These are phyloP conservation scores for Moricandia arvensis DNA, from an alignment of 345 rosid genomes.

Conservation along the genomic window DNA sequence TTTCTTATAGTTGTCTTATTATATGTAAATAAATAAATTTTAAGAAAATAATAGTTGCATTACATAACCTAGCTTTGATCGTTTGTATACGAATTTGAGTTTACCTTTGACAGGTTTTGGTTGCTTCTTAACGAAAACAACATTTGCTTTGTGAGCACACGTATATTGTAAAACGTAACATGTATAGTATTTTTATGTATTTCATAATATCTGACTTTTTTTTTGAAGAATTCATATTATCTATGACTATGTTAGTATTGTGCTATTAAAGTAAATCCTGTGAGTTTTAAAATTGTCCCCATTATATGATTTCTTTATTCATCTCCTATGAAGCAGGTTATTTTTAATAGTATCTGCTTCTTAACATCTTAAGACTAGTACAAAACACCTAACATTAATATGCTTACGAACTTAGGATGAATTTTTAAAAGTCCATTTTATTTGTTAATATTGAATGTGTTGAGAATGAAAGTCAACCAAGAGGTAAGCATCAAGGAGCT, in stretches of 20 bases:
- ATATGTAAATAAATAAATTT: background rate
- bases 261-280: background rate
- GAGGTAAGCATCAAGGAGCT: too few relatives aligned
- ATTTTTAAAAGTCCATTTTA: background rate
- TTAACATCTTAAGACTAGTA: too few relatives aligned
- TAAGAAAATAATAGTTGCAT: background rate
- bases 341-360: too few relatives aligned
- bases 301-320: too few relatives aligned
- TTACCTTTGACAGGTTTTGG: background rate
- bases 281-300: too few relatives aligned
- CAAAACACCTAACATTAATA: background rate
- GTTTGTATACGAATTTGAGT: background rate
- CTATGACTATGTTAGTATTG: background rate
- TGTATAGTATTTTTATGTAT: background rate
- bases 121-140: background rate
- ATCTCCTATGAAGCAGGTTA: too few relatives aligned
- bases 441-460: background rate
- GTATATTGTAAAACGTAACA: background rate
- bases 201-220: too few relatives aligned
- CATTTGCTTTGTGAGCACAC: background rate
- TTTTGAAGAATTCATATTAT: background rate
- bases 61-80: background rate
- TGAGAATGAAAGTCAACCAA: too few relatives aligned
- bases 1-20: background rate
- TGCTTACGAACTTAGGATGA: background rate